These are phyloP conservation scores for Diaporthe ilicicola DNA, from an alignment of 2,329 filamentous ascomycete genomes.

Conservation along the genomic window DNA sequence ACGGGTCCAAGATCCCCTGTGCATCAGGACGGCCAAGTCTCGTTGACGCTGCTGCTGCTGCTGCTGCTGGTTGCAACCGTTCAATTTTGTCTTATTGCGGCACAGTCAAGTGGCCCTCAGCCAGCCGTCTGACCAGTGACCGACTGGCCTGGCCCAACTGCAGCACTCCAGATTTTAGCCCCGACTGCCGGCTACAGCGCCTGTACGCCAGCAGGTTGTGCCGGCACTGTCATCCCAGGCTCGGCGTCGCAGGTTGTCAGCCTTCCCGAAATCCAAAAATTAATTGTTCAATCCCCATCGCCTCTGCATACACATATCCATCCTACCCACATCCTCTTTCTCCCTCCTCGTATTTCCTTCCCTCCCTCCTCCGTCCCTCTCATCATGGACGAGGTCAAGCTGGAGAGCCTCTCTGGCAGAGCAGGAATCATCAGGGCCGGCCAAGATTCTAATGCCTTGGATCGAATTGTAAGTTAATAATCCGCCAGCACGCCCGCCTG, in stretches of 20 bases:
- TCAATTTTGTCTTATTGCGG: not conserved
- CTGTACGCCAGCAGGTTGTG: conserved; percentile 2
- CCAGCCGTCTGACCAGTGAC: not conserved
- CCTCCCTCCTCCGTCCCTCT: conserved; percentile 26
- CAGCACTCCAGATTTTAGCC: not conserved
- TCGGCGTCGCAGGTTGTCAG: conserved; percentile 24
- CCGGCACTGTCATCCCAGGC: conserved; percentile 16
- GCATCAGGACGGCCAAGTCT: not conserved
- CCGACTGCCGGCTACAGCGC: not conserved
- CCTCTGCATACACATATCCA: not conserved
- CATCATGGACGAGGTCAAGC: conserved; percentile 39
- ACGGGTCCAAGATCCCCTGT: not conserved
- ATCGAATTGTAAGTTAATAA: conserved; percentile 62
- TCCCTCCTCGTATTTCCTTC: not conserved
- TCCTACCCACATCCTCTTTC: not conserved
- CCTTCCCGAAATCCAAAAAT: conserved; percentile 32
- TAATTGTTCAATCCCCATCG: conserved; percentile 25
- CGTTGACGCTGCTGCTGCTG: not conserved
- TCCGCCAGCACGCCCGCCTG: not conserved
- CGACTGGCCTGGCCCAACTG: not conserved
- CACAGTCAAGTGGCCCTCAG: not conserved
- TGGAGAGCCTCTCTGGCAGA: conserved; percentile 59
- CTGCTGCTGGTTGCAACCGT: too few relatives aligned
- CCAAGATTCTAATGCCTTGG: conserved; percentile 61
- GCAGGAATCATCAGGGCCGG: conserved; percentile 65